phyloP scores from a whole-genome alignment of 2,329 filamentous ascomycete species.

The Colletotrichum shisoi region DNA sequence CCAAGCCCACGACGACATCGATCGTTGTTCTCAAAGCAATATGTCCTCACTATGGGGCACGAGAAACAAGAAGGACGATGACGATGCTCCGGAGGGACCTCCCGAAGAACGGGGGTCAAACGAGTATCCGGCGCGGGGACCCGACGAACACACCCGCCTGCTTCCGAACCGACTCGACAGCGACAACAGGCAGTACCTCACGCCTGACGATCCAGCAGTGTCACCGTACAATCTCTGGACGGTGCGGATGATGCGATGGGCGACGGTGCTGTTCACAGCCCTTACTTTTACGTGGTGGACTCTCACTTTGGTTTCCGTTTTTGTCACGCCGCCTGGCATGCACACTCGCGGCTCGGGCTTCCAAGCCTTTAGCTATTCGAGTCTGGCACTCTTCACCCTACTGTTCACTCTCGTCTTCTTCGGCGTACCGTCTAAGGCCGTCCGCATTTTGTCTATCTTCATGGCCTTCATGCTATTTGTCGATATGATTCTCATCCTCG shows the following conservation, averaged over 20 bases:
- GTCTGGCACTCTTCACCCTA: constrained; percentile 77
- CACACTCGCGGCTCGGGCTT: constrained; percentile 91
- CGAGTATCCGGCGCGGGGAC: constrained; percentile 38
- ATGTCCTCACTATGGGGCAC: constrained; percentile 33
- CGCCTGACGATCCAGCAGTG: constrained; percentile 61
- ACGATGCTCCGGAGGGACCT: constrained; percentile 43
- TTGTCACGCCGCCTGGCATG: constrained; percentile 87
- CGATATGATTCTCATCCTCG: constrained; percentile 80
- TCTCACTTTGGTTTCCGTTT: constrained; percentile 84
- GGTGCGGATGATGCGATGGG: constrained; percentile 78
- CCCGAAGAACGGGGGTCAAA: constrained; percentile 26
- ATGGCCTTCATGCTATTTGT: constrained; percentile 73
- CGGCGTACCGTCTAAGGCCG: constrained; percentile 78
- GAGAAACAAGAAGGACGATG: constrained; percentile 42
- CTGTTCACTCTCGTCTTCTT: constrained; percentile 86
- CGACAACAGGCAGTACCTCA: constrained; percentile 45
- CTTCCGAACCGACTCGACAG: constrained; percentile 72
- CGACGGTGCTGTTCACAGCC: constrained; percentile 78
- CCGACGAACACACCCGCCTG: constrained; percentile 69
- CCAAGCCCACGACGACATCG: neutral
- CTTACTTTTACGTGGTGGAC: constrained; percentile 93
- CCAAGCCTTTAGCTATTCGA: constrained; percentile 85
- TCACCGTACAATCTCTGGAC: constrained; percentile 96
- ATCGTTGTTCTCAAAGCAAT: neutral
- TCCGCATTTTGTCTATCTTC: constrained; percentile 75